A percentile compares a stretch with the other conserved stretches of the same genome.
Evolutionary conservation across 1,284 basidiomycete species (phyloP).

Genomic region (Cutaneotrichosporon cavernicola): DNA sequence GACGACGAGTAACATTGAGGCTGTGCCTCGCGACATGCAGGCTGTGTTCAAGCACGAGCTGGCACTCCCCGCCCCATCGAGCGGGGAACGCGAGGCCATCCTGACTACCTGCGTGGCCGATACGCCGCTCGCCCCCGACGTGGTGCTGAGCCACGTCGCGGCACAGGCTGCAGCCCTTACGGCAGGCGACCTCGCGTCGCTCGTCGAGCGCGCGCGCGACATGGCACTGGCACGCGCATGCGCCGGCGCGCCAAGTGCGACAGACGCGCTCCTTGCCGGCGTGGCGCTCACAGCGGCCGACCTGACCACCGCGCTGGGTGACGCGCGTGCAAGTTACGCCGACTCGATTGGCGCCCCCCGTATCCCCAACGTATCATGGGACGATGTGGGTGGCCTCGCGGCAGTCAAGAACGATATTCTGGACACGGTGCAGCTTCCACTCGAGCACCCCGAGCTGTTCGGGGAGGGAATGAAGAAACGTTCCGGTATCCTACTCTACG

Average conservation of each 20-base stretch:
- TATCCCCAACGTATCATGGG: conserved; percentile 95
- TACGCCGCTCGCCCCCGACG: conserved; percentile 67
- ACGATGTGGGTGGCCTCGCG: conserved; percentile 91
- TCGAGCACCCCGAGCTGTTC: conserved; percentile 93
- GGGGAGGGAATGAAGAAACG: conserved; percentile 90
- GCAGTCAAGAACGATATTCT: conserved; percentile 89
- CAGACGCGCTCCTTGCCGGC: conserved; percentile 55
- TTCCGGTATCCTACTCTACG: conserved; percentile 75
- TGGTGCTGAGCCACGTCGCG: conserved; percentile 70
- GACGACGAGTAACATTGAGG: conserved; percentile 69
- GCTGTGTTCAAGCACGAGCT: conserved; percentile 87
- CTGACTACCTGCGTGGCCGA: conserved; percentile 59
- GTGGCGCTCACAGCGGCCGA: conserved; percentile 66
- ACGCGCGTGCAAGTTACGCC: conserved; percentile 76
- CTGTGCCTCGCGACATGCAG: conserved; percentile 66
- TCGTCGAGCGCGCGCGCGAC: conserved; percentile 66
- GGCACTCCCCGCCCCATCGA: conserved; percentile 72
- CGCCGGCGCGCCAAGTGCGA: conserved; percentile 13
- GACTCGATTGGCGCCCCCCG: conserved; percentile 94
- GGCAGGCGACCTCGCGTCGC: conserved; percentile 74
- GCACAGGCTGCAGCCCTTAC: conserved; percentile 89
- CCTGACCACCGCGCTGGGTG: conserved; percentile 70
- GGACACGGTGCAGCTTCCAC: conserved; percentile 93
- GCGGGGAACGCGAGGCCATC: conserved; percentile 68
- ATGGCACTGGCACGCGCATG: conserved; percentile 60